phyloP scores from a whole-genome alignment of 768 basidiomycete species.

The Tulasnella sp. region DNA sequence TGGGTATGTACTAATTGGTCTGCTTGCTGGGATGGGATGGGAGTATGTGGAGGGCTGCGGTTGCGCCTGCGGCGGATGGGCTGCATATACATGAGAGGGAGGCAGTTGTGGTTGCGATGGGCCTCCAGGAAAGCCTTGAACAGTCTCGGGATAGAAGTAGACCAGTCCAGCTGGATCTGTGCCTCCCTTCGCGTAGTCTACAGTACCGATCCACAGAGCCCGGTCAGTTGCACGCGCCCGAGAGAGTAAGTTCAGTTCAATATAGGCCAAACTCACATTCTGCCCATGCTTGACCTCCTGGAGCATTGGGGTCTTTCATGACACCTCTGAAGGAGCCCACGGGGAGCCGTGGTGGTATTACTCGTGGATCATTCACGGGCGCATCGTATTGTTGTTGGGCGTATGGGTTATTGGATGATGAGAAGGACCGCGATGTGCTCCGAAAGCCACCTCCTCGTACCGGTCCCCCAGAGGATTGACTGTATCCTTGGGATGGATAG shows the following conservation, averaged over 20 bases:
- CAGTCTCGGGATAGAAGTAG: conserved; percentile 12
- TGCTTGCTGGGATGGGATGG: too few species aligned
- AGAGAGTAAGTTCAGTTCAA: neutral
- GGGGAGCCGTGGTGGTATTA: neutral
- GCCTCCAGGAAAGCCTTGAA: neutral
- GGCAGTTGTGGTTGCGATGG: neutral
- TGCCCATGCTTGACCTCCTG: conserved; percentile 1
- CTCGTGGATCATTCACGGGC: neutral
- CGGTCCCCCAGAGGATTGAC: too few species aligned
- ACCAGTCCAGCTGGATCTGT: conserved; percentile 13
- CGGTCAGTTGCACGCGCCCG: neutral
- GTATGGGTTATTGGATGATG: too few species aligned
- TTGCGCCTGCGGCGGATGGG: neutral
- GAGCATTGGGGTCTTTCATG: neutral
- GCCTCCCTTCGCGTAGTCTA: conserved; percentile 12
- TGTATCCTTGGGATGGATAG: too few species aligned
- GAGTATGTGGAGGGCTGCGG: neutral
- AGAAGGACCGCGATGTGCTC: too few species aligned
- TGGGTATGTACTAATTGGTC: neutral
- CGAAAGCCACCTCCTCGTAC: too few species aligned
- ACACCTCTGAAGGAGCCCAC: conserved; percentile 5
- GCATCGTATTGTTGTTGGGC: too few species aligned
- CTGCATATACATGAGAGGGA: neutral
- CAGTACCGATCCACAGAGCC: neutral
- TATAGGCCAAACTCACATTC: neutral